These are phyloP conservation scores for Metschnikowia amazonensis DNA, from an alignment of 805 yeast species.

Conservation along the genomic window DNA sequence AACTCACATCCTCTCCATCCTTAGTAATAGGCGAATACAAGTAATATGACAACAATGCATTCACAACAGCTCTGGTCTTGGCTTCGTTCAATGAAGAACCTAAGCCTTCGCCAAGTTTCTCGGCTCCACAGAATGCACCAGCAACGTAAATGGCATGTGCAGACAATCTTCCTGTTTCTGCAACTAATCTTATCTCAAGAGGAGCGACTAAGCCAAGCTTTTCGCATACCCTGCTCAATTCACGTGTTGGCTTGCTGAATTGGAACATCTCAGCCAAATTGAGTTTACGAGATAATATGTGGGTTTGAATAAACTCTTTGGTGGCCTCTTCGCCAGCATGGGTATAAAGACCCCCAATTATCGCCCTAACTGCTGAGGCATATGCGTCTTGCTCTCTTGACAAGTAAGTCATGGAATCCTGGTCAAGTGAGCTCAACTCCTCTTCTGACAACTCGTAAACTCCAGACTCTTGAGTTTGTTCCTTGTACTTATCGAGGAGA, in stretches of 20 bases:
- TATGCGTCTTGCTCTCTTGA: conserved; percentile 44
- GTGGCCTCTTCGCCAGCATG: conserved; percentile 65
- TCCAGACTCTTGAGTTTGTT: conserved; percentile 45
- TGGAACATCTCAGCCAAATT: conserved; percentile 71
- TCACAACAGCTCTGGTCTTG: conserved; percentile 85
- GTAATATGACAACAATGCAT: conserved; percentile 88
- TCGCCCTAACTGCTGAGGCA: conserved; percentile 74
- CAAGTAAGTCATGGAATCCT: conserved; percentile 20
- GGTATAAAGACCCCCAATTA: conserved; percentile 78
- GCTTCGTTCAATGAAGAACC: conserved; percentile 91
- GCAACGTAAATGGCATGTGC: conserved; percentile 83
- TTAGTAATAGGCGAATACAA: conserved; percentile 73
- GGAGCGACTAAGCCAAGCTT: conserved; percentile 74
- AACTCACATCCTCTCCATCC: conserved; percentile 38
- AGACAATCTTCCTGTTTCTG: conserved; percentile 90
- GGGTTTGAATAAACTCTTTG: conserved; percentile 64
- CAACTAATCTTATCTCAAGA: conserved; percentile 67
- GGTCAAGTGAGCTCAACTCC: conserved; percentile 18
- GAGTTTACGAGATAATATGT: conserved; percentile 78
- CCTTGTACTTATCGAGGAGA: conserved; percentile 27
- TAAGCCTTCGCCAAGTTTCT: conserved; percentile 88
- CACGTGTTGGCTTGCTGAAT: conserved; percentile 83
- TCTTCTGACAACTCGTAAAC: conserved; percentile 37
- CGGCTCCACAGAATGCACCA: conserved; percentile 82
- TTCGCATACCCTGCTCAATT: conserved; percentile 70